These are phyloP conservation scores for Yamadazyma kanchanaburiensis DNA, from an alignment of 1,139 yeast genomes.

Conservation along the genomic window DNA sequence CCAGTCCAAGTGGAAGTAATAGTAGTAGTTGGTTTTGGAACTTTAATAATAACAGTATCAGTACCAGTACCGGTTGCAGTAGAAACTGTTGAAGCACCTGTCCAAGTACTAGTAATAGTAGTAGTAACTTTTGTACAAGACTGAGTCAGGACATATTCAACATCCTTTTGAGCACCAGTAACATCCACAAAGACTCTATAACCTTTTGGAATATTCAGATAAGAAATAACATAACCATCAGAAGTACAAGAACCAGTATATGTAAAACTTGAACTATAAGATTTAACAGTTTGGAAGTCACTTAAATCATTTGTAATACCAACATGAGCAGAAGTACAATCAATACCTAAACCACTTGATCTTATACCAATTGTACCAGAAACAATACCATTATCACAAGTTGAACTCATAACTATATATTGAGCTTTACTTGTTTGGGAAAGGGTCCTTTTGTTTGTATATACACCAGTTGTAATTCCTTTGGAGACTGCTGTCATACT, in stretches of 20 bases:
- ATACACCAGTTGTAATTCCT: constrained; percentile 1
- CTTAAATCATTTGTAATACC: constrained; percentile 21
- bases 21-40: constrained; percentile 13
- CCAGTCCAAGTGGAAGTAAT: constrained; percentile 2
- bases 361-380: constrained; percentile 17
- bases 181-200: constrained; percentile 27
- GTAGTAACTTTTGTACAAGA: constrained; percentile 7
- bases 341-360: too few relatives aligned
- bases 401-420: constrained; percentile 2
- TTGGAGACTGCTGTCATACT: constrained; percentile 9
- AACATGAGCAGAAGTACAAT: constrained; percentile 19
- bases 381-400: constrained; percentile 19
- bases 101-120: constrained; percentile 12
- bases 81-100: constrained; percentile 3
- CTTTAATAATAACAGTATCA: constrained; percentile 9
- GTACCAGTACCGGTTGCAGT: constrained; percentile 5
- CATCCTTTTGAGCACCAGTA: too few relatives aligned
- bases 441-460: constrained; percentile 7
- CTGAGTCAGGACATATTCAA: too few relatives aligned
- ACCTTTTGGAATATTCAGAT: constrained; percentile 26
- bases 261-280: constrained; percentile 4
- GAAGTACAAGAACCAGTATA: constrained; percentile 16
- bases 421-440: constrained; percentile 23
- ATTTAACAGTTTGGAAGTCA: constrained; percentile 19
- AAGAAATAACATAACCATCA: constrained; percentile 11